A percentile compares a stretch with the other conserved stretches of the same genome.
phyloP scores from a whole-genome alignment of 345 rosid genomes.

The Acer negundo region DNA sequence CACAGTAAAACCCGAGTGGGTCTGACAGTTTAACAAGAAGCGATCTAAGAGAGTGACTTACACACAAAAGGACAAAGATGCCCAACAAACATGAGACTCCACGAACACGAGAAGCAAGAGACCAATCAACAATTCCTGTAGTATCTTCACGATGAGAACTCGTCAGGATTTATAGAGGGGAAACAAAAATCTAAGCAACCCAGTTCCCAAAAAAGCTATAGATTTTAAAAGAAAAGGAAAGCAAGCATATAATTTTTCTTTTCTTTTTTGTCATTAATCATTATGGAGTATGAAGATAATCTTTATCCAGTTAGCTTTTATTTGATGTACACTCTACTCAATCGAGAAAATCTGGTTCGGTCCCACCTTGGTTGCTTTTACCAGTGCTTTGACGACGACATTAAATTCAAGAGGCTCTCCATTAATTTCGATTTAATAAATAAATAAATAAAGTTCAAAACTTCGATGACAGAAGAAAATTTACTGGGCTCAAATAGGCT shows the following conservation, averaged over 20 bases:
- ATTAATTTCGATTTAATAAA: not conserved
- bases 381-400: not conserved
- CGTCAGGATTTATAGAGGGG: constrained; percentile 27
- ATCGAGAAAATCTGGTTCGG: not conserved
- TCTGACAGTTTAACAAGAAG: not conserved
- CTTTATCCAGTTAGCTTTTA: constrained; percentile 29
- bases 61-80: constrained; percentile 25
- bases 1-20: not conserved
- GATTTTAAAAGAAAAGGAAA: not conserved
- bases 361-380: constrained; percentile 9
- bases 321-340: constrained; percentile 16
- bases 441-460: not conserved
- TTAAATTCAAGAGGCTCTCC: not conserved
- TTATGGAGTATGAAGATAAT: constrained; percentile 31
- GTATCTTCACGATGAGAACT: constrained; percentile 15
- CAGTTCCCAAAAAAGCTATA: constrained; percentile 25
- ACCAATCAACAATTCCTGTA: constrained; percentile 5
- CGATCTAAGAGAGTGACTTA: constrained; percentile 23
- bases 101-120: constrained; percentile 24
- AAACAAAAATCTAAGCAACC: constrained; percentile 24
- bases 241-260: not conserved
- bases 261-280: not conserved
- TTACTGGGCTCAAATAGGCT: not conserved
- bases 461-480: not conserved
- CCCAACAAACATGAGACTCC: constrained; percentile 17